Conservation (phyloP, 768 basidiomycete genomes). For the Mycena metata region DNA sequence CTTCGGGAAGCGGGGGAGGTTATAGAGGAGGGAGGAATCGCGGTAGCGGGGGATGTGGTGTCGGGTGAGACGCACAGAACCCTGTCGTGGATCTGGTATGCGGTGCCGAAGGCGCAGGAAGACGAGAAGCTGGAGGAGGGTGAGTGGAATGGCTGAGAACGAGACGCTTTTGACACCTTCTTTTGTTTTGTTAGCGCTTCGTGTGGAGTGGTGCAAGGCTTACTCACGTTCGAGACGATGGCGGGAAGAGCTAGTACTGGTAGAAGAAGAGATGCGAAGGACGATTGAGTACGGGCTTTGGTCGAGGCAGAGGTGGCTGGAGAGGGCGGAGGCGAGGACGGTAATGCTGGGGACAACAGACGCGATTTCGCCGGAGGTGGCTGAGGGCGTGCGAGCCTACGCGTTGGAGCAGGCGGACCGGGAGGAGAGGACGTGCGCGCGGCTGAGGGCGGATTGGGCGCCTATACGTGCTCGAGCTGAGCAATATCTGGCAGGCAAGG, state of each 20-base stretch:
- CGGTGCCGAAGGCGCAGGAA: neutral
- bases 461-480: neutral
- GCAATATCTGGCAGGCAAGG: neutral
- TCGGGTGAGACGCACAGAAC: neutral
- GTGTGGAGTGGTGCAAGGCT: neutral
- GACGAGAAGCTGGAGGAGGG: neutral
- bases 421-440: neutral
- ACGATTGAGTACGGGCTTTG: neutral
- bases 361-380: no score
- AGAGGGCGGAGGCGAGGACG: neutral
- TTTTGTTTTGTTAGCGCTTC: neutral
- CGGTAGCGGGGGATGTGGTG: neutral
- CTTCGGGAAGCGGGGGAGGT: neutral
- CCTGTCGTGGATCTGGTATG: neutral
- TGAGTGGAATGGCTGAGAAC: no score
- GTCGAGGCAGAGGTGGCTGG: neutral
- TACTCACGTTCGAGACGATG: neutral
- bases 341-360: neutral
- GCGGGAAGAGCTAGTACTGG: neutral
- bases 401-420: neutral
- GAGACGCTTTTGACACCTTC: no score
- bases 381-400: neutral
- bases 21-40: neutral
- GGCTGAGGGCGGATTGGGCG: neutral
- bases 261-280: neutral